Evolutionary conservation across 352 stramenopile species (phyloP).

Genomic region (Phytopythium kandeliae): DNA sequence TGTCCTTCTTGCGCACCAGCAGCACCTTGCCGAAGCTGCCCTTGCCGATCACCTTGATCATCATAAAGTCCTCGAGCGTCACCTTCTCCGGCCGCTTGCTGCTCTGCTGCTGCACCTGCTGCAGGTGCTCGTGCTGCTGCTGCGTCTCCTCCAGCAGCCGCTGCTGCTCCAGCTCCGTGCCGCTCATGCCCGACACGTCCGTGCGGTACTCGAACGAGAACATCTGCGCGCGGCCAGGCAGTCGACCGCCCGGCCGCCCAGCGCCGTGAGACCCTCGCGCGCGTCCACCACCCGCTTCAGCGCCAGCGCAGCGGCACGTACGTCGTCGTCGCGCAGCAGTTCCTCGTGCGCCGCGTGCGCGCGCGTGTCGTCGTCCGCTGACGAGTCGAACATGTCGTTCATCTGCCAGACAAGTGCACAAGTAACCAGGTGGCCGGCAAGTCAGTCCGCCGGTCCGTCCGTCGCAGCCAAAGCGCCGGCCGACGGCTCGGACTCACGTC

Average conservation of each 20-base stretch:
- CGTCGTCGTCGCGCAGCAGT: constrained; percentile 42
- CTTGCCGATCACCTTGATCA: constrained; percentile 88
- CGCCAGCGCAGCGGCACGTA: constrained; percentile 8
- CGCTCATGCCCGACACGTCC: constrained; percentile 27
- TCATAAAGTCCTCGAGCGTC: constrained; percentile 69
- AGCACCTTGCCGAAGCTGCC: constrained; percentile 91
- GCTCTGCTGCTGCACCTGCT: constrained; percentile 26
- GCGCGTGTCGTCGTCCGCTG: constrained; percentile 48
- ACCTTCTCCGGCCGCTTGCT: constrained; percentile 42
- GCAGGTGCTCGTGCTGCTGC: constrained; percentile 26
- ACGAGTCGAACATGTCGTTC: constrained; percentile 27
- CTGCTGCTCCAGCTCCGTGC: constrained; percentile 27
- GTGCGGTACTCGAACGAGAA: constrained; percentile 64
- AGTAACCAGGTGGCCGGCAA: not conserved
- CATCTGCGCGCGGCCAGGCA: too few species aligned
- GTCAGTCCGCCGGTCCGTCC: too few species aligned
- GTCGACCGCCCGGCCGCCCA: not conserved
- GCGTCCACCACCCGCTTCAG: too few species aligned
- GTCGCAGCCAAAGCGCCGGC: too few species aligned
- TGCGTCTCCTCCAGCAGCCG: constrained; percentile 44
- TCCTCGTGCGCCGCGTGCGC: constrained; percentile 46
- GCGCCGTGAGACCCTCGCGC: constrained; percentile 5
- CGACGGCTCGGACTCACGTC: constrained; percentile 51
- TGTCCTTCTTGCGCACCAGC: constrained; percentile 80
- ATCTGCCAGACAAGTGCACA: not conserved